These are phyloP conservation scores for Phaseolus coccineus DNA, from an alignment of 331 rosid species.

Conservation along the genomic window DNA sequence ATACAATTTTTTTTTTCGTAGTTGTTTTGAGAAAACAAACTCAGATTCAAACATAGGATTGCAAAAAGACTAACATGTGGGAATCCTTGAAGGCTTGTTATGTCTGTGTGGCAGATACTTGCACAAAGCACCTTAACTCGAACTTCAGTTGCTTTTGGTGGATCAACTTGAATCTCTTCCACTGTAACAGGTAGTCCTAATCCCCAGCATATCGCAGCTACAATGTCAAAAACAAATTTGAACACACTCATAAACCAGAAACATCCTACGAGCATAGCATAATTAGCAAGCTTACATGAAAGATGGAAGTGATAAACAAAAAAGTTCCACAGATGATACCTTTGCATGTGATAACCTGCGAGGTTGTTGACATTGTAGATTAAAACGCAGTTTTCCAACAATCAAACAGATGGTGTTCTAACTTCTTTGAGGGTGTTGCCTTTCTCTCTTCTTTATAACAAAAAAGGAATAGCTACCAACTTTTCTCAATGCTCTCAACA, in stretches of 20 bases:
- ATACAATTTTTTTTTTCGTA: not conserved
- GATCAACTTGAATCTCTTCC: slow-evolving; percentile 66
- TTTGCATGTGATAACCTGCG: slow-evolving; percentile 38
- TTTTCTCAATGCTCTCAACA: too few species aligned
- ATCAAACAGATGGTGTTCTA: not conserved
- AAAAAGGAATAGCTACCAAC: too few species aligned
- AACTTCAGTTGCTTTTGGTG: slow-evolving; percentile 60
- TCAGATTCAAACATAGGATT: not conserved
- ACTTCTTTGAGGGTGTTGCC: too few species aligned
- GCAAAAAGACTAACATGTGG: slow-evolving; percentile 39
- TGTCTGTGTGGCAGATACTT: slow-evolving; percentile 66
- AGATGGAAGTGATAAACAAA: not conserved
- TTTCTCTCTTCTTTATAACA: too few species aligned
- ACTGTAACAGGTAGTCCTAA: slow-evolving; percentile 44
- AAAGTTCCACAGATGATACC: slow-evolving; percentile 9
- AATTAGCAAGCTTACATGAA: slow-evolving; percentile 3
- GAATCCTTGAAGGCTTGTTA: slow-evolving; percentile 46
- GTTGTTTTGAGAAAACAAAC: not conserved
- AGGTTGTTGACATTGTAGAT: slow-evolving; percentile 14
- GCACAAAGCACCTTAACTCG: slow-evolving; percentile 64
- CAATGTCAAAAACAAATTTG: not conserved
- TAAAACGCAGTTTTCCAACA: not conserved
- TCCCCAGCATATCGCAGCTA: slow-evolving; percentile 71
- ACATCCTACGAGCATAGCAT: not conserved
- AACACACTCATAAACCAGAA: not conserved